Conservation (phyloP, 2,329 filamentous ascomycete genomes). For the Leptographium flavum region DNA sequence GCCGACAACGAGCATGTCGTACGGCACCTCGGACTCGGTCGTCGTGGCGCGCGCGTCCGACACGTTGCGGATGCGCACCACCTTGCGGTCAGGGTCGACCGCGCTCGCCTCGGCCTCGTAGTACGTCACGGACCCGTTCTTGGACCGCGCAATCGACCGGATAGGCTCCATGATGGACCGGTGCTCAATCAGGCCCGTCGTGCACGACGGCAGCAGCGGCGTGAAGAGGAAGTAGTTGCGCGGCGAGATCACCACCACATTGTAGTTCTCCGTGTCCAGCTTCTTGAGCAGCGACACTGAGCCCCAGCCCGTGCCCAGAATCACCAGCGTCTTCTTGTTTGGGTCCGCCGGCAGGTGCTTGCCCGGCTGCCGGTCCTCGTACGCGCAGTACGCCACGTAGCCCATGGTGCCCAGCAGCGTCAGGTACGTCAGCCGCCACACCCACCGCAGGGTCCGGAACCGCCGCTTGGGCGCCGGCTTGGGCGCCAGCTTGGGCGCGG, state of each 20-base stretch:
- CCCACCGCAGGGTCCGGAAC: conserved; percentile 61
- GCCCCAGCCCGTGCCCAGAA: conserved; percentile 90
- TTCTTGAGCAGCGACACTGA: conserved; percentile 95
- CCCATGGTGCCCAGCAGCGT: conserved; percentile 54
- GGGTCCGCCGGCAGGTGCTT: conserved; percentile 72
- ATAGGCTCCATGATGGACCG: conserved; percentile 99
- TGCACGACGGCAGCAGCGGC: conserved; percentile 90
- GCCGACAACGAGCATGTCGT: conserved; percentile 95
- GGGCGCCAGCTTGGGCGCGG: conserved; percentile 23
- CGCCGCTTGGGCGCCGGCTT: conserved; percentile 37
- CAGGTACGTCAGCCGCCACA: conserved; percentile 72
- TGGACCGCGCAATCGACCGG: conserved; percentile 87
- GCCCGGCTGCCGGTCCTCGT: conserved; percentile 63
- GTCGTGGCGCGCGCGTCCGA: conserved; percentile 82
- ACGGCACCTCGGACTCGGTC: conserved; percentile 76
- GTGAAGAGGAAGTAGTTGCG: conserved; percentile 99
- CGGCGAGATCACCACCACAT: conserved; percentile 92
- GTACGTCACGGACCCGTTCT: conserved; percentile 85
- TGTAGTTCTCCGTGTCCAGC: conserved; percentile 98
- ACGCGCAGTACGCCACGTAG: conserved; percentile 70
- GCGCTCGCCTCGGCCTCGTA: conserved; percentile 97
- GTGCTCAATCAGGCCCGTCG: conserved; percentile 93
- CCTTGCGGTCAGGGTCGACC: conserved; percentile 82
- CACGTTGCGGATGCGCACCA: conserved; percentile 80
- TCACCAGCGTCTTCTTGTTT: conserved; percentile 89